phyloP scores from a whole-genome alignment of 2,329 filamentous ascomycete species.

The Cryphonectria parasitica region DNA sequence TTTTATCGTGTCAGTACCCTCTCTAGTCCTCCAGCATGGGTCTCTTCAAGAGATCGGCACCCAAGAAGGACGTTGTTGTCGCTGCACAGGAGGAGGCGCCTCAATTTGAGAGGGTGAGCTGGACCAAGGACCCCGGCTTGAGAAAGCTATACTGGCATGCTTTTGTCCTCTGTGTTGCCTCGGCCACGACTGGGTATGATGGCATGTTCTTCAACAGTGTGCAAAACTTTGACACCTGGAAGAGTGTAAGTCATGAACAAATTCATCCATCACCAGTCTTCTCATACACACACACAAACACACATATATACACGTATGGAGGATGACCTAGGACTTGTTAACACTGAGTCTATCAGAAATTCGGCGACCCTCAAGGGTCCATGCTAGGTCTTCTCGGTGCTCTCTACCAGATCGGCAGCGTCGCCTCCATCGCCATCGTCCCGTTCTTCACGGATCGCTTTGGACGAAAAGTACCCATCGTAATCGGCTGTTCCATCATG shows the following conservation, averaged over 20 bases:
- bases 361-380: conserved; percentile 49
- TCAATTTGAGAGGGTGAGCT: conserved; percentile 53
- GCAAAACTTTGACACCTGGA: conserved; percentile 50
- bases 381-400: conserved; percentile 58
- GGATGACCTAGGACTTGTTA: neutral
- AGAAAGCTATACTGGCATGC: conserved; percentile 59
- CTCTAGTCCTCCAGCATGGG: conserved; percentile 32
- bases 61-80: conserved; percentile 32
- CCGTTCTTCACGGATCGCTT: conserved; percentile 58
- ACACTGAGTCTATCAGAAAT: conserved; percentile 40
- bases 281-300: no score
- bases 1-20: neutral
- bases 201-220: conserved; percentile 52
- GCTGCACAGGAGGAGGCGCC: conserved; percentile 53
- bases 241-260: conserved; percentile 32
- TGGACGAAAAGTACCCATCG: conserved; percentile 57
- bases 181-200: conserved; percentile 61
- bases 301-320: no score
- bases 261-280: neutral
- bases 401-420: conserved; percentile 63
- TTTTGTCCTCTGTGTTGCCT: conserved; percentile 55
- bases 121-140: conserved; percentile 59
- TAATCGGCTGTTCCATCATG: conserved; percentile 59
- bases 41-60: conserved; percentile 35
- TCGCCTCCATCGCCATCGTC: conserved; percentile 60